Evolutionary conservation across 2,329 filamentous ascomycete genomes (phyloP).

Genomic region (Basipetospora sp.): DNA sequence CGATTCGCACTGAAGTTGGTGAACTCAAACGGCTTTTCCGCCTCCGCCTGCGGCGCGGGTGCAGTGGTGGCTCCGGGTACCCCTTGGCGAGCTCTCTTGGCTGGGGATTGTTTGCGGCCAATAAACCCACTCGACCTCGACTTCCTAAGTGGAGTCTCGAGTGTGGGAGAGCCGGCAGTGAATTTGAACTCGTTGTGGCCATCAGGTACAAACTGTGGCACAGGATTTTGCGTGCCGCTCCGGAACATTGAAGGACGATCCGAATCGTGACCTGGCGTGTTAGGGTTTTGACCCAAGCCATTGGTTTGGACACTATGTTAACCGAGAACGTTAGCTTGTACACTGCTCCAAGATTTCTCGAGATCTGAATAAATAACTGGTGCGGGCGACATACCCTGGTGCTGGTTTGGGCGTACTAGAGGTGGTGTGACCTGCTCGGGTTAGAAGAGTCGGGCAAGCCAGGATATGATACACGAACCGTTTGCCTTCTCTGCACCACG

Average conservation of each 20-base stretch:
- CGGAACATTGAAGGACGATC: not conserved
- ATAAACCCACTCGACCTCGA: conserved; percentile 4
- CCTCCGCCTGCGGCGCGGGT: not conserved
- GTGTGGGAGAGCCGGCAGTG: conserved; percentile 7
- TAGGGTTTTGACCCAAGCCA: not conserved
- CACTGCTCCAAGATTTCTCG: too few relatives aligned
- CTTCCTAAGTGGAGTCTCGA: conserved; percentile 3
- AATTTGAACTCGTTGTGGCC: conserved; percentile 7
- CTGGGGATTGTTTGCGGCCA: conserved; percentile 3
- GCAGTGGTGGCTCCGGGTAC: not conserved
- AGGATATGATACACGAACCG: not conserved
- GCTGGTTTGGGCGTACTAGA: too few relatives aligned
- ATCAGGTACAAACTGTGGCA: not conserved
- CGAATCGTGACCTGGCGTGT: not conserved
- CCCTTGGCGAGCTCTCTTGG: not conserved
- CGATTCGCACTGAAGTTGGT: not conserved
- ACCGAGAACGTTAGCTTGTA: too few relatives aligned
- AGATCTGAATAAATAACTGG: too few relatives aligned
- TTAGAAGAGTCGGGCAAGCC: too few relatives aligned
- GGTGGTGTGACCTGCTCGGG: too few relatives aligned
- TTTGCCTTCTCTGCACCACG: not conserved
- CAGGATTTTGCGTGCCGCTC: not conserved
- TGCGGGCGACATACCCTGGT: too few relatives aligned
- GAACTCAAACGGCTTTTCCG: not conserved
- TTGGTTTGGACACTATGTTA: too few relatives aligned